These are phyloP conservation scores for Botryococcus braunii DNA, from an alignment of 163 green algal species.

Conservation along the genomic window DNA sequence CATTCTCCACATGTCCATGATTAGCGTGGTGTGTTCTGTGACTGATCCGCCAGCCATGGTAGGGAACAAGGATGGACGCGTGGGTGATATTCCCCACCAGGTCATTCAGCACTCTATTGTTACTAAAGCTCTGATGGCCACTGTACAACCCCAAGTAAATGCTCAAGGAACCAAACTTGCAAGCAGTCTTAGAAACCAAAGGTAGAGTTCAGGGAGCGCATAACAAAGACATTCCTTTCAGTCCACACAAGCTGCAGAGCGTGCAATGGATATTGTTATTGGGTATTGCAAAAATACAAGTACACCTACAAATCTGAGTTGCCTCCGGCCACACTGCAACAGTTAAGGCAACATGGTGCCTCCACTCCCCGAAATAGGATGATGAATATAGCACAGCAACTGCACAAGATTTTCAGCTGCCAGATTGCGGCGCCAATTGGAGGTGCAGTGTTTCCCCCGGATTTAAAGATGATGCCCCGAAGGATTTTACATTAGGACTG, in stretches of 20 bases:
- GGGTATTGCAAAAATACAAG: too few species aligned
- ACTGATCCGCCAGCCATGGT: slow-evolving; percentile 90
- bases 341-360: too few species aligned
- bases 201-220: too few species aligned
- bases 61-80: slow-evolving; percentile 88
- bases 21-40: slow-evolving; percentile 89
- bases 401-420: too few species aligned
- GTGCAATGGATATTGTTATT: neutral
- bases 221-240: neutral
- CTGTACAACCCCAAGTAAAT: slow-evolving; percentile 34
- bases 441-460: too few species aligned
- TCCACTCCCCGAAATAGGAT: too few species aligned
- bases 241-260: neutral
- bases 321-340: too few species aligned
- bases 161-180: neutral
- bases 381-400: too few species aligned
- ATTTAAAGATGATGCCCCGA: too few species aligned
- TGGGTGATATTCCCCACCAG: slow-evolving; percentile 85
- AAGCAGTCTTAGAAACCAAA: neutral
- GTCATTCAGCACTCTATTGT: slow-evolving; percentile 86
- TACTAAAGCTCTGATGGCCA: slow-evolving; percentile 85
- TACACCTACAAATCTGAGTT: too few species aligned
- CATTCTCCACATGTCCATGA: slow-evolving; percentile 91
- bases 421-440: neutral
- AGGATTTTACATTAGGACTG: too few species aligned